phyloP scores from a whole-genome alignment of 2,329 filamentous ascomycete species.

The Cytospora leucostoma region DNA sequence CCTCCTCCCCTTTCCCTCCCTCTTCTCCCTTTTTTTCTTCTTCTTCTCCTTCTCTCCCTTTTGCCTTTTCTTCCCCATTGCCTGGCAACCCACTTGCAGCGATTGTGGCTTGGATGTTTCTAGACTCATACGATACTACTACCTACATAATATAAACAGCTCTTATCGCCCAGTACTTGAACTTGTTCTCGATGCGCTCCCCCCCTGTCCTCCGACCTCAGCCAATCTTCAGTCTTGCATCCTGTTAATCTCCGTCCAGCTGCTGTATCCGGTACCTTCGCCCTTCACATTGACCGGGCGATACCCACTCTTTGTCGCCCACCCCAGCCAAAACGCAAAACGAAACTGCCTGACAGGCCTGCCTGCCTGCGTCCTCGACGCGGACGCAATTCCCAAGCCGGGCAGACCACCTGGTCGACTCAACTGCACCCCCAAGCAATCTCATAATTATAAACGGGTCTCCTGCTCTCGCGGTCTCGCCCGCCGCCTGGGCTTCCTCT shows the following conservation, averaged over 20 bases:
- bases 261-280: conserved; percentile 18
- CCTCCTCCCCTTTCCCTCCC: neutral
- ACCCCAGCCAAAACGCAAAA: conserved; percentile 1
- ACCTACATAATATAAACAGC: conserved; percentile 22
- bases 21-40: neutral
- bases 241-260: conserved; percentile 15
- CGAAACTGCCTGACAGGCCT: neutral
- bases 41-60: neutral
- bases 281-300: conserved; percentile 12
- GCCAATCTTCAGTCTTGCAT: neutral
- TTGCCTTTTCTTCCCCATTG: neutral
- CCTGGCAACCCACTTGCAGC: conserved; percentile 10
- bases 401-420: conserved; percentile 13
- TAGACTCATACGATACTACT: conserved; percentile 2
- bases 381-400: conserved; percentile 13
- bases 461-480: conserved; percentile 7
- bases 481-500: conserved; percentile 13
- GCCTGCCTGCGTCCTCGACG: conserved; percentile 10
- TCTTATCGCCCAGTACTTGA: conserved; percentile 15
- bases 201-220: conserved; percentile 8
- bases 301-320: conserved; percentile 18
- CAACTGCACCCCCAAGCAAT: conserved; percentile 22
- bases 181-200: conserved; percentile 18
- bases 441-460: conserved; percentile 29
- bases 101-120: conserved; percentile 2